These are phyloP conservation scores for Daedalea quercina DNA, from an alignment of 768 basidiomycete genomes.

Conservation along the genomic window DNA sequence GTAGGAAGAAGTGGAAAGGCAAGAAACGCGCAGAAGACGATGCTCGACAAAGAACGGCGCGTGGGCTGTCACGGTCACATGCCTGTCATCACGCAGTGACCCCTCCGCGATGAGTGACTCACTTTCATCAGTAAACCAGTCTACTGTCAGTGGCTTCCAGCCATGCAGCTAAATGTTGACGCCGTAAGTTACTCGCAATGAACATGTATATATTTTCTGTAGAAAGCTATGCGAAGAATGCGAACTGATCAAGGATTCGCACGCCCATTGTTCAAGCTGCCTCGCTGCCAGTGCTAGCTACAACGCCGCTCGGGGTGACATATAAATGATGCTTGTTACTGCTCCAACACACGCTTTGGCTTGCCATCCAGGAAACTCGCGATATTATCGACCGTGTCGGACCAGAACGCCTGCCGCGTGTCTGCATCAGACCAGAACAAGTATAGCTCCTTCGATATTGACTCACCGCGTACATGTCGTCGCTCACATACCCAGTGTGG, in stretches of 20 bases:
- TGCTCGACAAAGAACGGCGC: slow-evolving; percentile 14
- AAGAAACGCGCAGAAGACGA: slow-evolving; percentile 15
- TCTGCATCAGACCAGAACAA: no score
- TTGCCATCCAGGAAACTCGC: slow-evolving; percentile 41
- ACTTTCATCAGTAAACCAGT: no score
- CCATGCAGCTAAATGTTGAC: no score
- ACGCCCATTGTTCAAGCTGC: no score
- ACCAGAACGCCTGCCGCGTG: slow-evolving; percentile 38
- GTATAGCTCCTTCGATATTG: background rate
- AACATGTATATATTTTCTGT: no score
- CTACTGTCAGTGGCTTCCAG: background rate
- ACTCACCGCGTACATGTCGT: slow-evolving; percentile 33
- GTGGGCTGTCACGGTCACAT: slow-evolving; percentile 17
- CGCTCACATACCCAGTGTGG: slow-evolving; percentile 52
- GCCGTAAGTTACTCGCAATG: no score
- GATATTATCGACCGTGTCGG: slow-evolving; percentile 54
- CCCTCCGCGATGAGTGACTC: background rate
- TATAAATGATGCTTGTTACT: no score
- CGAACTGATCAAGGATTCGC: no score
- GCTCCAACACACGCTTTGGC: slow-evolving; percentile 21
- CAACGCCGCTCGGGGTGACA: no score
- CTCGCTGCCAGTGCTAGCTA: no score
- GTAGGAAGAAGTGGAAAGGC: slow-evolving; percentile 16
- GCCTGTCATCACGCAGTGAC: background rate
- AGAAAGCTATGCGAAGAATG: no score